Evolutionary conservation across 1,284 basidiomycete species (phyloP).

Genomic region (Trichosporon ovoides): DNA sequence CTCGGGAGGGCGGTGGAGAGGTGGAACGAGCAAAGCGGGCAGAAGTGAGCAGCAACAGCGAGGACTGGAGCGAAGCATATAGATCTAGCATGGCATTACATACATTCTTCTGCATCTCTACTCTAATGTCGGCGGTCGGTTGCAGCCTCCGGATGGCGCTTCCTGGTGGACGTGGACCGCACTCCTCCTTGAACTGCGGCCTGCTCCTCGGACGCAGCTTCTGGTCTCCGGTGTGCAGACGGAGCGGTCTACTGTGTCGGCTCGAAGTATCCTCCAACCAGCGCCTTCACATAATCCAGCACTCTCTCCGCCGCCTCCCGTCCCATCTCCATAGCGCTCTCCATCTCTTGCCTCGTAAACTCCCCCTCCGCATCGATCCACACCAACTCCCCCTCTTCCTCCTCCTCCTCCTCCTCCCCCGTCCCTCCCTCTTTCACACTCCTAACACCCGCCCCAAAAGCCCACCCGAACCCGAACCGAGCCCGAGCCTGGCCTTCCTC

Average conservation of each 20-base stretch:
- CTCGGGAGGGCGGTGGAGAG: slow-evolving; percentile 50
- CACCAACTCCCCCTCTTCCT: slow-evolving; percentile 51
- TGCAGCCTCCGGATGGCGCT: no score
- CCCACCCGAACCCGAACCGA: slow-evolving; percentile 54
- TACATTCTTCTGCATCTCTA: neutral
- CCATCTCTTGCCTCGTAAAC: slow-evolving; percentile 33
- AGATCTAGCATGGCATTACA: slow-evolving; percentile 1
- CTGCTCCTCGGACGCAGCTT: no score
- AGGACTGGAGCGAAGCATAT: neutral
- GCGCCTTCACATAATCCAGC: slow-evolving; percentile 19
- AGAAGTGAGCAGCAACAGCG: no score
- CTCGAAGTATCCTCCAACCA: no score
- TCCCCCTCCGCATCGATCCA: slow-evolving; percentile 48
- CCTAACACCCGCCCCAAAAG: slow-evolving; percentile 46
- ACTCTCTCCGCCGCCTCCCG: slow-evolving; percentile 24
- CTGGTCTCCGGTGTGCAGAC: no score
- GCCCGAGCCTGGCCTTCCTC: slow-evolving; percentile 59
- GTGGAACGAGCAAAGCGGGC: no score
- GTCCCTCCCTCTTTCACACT: no score
- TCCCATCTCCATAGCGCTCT: slow-evolving; percentile 23
- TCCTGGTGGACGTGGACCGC: no score
- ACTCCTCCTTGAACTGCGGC: no score
- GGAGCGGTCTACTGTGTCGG: no score
- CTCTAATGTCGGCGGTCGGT: no score
- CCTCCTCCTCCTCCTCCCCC: slow-evolving; percentile 44